Percentiles rank a stretch among this genome's conserved stretches.
phyloP scores from a whole-genome alignment of 2,329 filamentous ascomycete genomes.

The Thielaviopsis musarum region DNA sequence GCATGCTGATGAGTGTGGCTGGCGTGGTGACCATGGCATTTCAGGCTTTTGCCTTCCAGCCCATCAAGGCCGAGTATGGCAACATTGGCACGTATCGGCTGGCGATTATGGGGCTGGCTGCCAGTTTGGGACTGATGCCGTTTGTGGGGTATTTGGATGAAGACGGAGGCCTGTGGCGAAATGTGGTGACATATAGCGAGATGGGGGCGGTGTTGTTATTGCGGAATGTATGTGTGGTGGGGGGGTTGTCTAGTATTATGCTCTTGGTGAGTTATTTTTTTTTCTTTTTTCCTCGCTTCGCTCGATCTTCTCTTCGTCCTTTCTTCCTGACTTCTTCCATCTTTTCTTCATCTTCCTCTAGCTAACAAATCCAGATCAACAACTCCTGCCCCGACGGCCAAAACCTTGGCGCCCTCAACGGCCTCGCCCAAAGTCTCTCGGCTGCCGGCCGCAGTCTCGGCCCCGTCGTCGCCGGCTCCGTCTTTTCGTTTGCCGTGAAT shows the following conservation, averaged over 20 bases:
- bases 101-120: conserved; percentile 60
- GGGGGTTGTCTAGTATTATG: conserved; percentile 77
- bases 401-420: conserved; percentile 79
- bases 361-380: conserved; percentile 4
- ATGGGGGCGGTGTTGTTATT: conserved; percentile 66
- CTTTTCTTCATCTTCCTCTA: too few relatives aligned
- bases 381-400: conserved; percentile 17
- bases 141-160: conserved; percentile 63
- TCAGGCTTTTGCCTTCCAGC: conserved; percentile 72
- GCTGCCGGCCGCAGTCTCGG: conserved; percentile 79
- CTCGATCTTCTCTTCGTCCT: not conserved
- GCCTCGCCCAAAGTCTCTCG: conserved; percentile 82
- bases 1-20: conserved; percentile 68
- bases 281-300: not conserved
- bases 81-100: conserved; percentile 73
- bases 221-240: conserved; percentile 82
- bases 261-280: conserved; percentile 45
- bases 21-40: conserved; percentile 77
- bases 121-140: conserved; percentile 76
- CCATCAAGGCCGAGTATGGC: conserved; percentile 59
- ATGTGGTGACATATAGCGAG: conserved; percentile 60
- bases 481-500: conserved; percentile 65
- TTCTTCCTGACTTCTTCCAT: too few relatives aligned
- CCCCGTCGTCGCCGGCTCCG: conserved; percentile 69
- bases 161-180: conserved; percentile 16